Conservation (phyloP, 176 grass and related monocot genomes). For the Coix lacrymajobi region DNA sequence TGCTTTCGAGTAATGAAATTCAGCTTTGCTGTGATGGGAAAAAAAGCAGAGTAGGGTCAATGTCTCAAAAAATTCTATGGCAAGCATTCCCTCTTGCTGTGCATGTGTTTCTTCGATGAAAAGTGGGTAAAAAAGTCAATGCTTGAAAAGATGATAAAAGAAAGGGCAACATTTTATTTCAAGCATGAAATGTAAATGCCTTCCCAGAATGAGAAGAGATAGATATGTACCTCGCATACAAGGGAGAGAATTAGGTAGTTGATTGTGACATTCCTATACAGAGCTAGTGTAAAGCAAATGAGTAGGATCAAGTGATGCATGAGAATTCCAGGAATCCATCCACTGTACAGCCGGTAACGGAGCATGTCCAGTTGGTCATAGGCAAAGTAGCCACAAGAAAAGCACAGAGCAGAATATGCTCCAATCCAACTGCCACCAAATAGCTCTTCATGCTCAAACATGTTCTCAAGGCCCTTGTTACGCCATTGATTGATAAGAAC, state of each 20-base stretch:
- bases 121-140: not conserved
- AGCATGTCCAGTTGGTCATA: slow-evolving; percentile 99
- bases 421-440: slow-evolving; percentile 65
- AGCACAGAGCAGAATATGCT: slow-evolving; percentile 73
- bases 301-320: slow-evolving; percentile 94
- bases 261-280: slow-evolving; percentile 84
- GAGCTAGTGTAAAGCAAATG: slow-evolving; percentile 89
- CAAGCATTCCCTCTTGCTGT: not conserved
- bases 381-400: slow-evolving; percentile 97
- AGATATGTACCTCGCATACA: slow-evolving; percentile 65
- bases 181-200: not conserved
- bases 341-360: slow-evolving; percentile 61
- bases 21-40: too few relatives aligned
- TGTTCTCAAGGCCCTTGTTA: slow-evolving; percentile 35
- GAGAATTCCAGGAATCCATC: slow-evolving; percentile 79
- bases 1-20: too few relatives aligned
- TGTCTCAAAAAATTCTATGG: not conserved
- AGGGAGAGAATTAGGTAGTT: slow-evolving; percentile 93
- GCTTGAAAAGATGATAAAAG: not conserved
- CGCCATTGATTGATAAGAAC: slow-evolving; percentile 66
- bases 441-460: slow-evolving; percentile 87
- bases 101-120: not conserved
- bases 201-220: slow-evolving; percentile 14
- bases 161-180: not conserved
- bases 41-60: not conserved